A percentile compares a stretch with the other conserved stretches of the same genome.
These are phyloP conservation scores for Liriodendron chinense DNA, from an alignment of 164 flowering plant species.

Conservation along the genomic window DNA sequence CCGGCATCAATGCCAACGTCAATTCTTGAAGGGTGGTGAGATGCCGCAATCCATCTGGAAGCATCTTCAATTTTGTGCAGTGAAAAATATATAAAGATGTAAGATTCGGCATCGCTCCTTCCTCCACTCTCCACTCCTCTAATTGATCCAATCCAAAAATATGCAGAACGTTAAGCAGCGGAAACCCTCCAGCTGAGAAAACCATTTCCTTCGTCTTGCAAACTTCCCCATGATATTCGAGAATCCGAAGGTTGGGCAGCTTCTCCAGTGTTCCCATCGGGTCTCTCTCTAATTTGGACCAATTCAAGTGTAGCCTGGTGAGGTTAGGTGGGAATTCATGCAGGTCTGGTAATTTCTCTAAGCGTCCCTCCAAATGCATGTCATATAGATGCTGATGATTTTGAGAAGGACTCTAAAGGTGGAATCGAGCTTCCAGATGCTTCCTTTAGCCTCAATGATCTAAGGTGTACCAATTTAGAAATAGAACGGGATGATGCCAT, in stretches of 20 bases:
- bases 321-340: conserved; percentile 1
- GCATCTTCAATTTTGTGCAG: neutral
- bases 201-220: neutral
- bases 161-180: neutral
- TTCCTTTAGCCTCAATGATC: neutral
- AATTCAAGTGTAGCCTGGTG: neutral
- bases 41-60: neutral
- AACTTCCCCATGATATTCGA: neutral
- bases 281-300: neutral
- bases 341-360: neutral
- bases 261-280: neutral
- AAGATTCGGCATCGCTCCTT: neutral
- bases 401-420: neutral
- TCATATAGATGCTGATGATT: neutral
- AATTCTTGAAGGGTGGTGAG: neutral
- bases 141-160: neutral
- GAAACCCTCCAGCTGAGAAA: neutral
- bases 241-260: neutral
- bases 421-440: neutral
- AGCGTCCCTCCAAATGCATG: neutral
- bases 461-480: neutral
- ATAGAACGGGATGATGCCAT: neutral
- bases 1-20: neutral
- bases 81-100: neutral
- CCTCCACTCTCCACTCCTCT: neutral